These are phyloP conservation scores for Sporobolomyces phaffii DNA, from an alignment of 768 basidiomycete species.

Conservation along the genomic window DNA sequence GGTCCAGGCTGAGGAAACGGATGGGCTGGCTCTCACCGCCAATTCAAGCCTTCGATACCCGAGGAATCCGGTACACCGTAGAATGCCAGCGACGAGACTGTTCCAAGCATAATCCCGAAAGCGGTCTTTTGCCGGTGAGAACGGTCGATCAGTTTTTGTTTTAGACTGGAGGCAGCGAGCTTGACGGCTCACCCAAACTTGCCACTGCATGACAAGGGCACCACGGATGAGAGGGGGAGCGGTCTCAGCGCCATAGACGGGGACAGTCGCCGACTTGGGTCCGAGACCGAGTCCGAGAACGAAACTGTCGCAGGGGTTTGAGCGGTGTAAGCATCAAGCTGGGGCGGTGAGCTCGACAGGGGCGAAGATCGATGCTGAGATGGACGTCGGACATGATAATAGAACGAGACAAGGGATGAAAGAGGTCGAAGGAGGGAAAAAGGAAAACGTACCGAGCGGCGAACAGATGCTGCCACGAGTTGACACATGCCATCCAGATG, in stretches of 20 bases:
- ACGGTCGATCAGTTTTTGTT: background rate
- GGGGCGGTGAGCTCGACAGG: background rate
- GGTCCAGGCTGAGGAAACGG: conserved; percentile 46
- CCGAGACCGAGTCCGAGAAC: conserved; percentile 22
- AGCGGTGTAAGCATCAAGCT: background rate
- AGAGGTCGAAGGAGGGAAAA: background rate
- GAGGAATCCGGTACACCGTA: conserved; percentile 17
- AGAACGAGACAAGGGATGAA: background rate
- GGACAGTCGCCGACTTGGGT: conserved; percentile 50
- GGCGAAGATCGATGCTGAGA: background rate
- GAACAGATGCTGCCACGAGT: conserved; percentile 57
- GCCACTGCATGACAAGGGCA: conserved; percentile 86
- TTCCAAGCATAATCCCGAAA: conserved; percentile 43
- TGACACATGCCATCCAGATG: conserved; percentile 50
- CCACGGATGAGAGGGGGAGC: conserved; percentile 58
- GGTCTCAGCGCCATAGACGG: conserved; percentile 70
- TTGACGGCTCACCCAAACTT: conserved; percentile 44
- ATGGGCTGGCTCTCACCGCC: no score
- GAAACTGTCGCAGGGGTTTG: conserved; percentile 14
- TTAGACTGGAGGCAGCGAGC: background rate
- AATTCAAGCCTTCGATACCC: conserved; percentile 44
- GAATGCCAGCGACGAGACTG: conserved; percentile 22
- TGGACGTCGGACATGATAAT: no score
- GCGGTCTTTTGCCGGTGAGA: conserved; percentile 41
- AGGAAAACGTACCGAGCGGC: conserved; percentile 42